Evolutionary conservation across 179 eudicot genomes (phyloP).

Genomic region (Patellifolia procumbens): DNA sequence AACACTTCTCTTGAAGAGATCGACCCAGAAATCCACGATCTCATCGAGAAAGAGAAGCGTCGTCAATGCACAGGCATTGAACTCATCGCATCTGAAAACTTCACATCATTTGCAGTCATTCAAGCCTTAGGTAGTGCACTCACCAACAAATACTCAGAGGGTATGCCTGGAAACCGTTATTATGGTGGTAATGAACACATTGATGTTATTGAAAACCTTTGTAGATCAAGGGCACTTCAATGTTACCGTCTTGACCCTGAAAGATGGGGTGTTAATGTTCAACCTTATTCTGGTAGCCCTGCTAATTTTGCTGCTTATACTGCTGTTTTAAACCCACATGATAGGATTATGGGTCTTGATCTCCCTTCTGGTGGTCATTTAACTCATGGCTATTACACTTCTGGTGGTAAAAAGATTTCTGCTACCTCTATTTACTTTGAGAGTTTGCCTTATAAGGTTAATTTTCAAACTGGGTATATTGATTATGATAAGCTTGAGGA

Average conservation of each 20-base stretch:
- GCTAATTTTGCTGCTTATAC: slow-evolving; percentile 93
- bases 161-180: slow-evolving; percentile 88
- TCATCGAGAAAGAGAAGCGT: slow-evolving; percentile 80
- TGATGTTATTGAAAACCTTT: slow-evolving; percentile 78
- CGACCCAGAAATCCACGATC: slow-evolving; percentile 82
- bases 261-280: slow-evolving; percentile 89
- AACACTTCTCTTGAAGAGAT: slow-evolving; percentile 52
- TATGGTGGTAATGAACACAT: slow-evolving; percentile 90
- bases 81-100: slow-evolving; percentile 93
- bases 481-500: slow-evolving; percentile 92
- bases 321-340: slow-evolving; percentile 80
- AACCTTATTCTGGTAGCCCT: slow-evolving; percentile 78
- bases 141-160: slow-evolving; percentile 93
- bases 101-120: slow-evolving; percentile 91
- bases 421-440: slow-evolving; percentile 94
- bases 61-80: slow-evolving; percentile 82
- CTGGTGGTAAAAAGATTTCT: slow-evolving; percentile 88
- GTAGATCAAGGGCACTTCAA: slow-evolving; percentile 62
- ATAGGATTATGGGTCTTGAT: slow-evolving; percentile 85
- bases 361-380: slow-evolving; percentile 86
- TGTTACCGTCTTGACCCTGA: slow-evolving; percentile 62
- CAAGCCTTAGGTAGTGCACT: slow-evolving; percentile 78
- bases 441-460: slow-evolving; percentile 93
- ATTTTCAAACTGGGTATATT: slow-evolving; percentile 69
- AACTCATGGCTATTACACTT: slow-evolving; percentile 86